A percentile compares a stretch with the other conserved stretches of the same genome.
phyloP scores from a whole-genome alignment of 1,284 basidiomycete genomes.

The Coniophora puteana region DNA sequence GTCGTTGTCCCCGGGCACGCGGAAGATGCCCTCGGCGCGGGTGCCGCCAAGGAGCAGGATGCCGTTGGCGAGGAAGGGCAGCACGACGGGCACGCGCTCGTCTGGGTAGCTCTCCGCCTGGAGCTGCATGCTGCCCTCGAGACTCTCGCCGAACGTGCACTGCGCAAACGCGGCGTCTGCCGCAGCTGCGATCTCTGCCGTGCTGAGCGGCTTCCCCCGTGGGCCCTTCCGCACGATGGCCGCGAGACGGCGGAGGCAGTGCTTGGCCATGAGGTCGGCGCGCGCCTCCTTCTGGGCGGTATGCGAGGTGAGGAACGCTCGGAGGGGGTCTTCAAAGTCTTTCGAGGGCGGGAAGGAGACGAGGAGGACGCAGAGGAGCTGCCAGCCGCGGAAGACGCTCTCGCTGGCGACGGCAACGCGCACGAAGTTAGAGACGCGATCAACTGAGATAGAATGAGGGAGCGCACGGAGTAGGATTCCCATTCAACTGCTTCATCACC shows the following conservation, averaged over 20 bases:
- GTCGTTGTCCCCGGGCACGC: slow-evolving; percentile 86
- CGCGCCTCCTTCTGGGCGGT: slow-evolving; percentile 66
- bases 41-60: slow-evolving; percentile 85
- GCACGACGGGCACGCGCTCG: slow-evolving; percentile 83
- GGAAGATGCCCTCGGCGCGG: slow-evolving; percentile 85
- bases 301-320: slow-evolving; percentile 70
- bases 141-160: slow-evolving; percentile 86
- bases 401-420: slow-evolving; percentile 46
- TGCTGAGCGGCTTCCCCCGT: slow-evolving; percentile 74
- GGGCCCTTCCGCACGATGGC: slow-evolving; percentile 78
- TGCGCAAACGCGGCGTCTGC: slow-evolving; percentile 92
- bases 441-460: slow-evolving; percentile 3
- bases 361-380: slow-evolving; percentile 83
- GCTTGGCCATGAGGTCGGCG: slow-evolving; percentile 86
- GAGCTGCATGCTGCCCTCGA: slow-evolving; percentile 78
- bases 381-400: slow-evolving; percentile 86
- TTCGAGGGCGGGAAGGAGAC: slow-evolving; percentile 89
- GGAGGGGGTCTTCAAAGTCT: slow-evolving; percentile 82
- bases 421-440: slow-evolving; percentile 5
- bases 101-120: slow-evolving; percentile 83
- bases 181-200: slow-evolving; percentile 85
- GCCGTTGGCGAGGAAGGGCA: slow-evolving; percentile 88
- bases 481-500: slow-evolving; percentile 84
- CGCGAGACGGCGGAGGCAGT: slow-evolving; percentile 71
- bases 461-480: slow-evolving; percentile 74